These are phyloP conservation scores for Myriosclerotinia duriaeana DNA, from an alignment of 2,329 filamentous ascomycete genomes.

Conservation along the genomic window DNA sequence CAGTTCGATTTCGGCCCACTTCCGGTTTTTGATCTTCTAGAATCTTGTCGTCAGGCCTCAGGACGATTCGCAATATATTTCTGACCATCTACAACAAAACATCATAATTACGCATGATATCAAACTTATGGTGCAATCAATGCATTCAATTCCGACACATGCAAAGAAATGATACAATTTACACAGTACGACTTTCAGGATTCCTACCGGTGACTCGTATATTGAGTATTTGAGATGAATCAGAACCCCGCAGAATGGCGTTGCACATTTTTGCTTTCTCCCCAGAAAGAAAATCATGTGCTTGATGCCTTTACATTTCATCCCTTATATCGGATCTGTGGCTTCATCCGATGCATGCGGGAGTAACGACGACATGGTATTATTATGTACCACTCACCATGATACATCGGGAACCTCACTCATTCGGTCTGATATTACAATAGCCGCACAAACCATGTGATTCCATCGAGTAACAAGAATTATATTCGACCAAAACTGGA, in stretches of 20 bases:
- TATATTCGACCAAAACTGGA: neutral
- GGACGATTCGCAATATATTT: constrained; percentile 12
- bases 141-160: neutral
- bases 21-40: constrained; percentile 1
- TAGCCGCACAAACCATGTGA: constrained; percentile 2
- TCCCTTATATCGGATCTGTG: neutral
- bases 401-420: neutral
- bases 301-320: neutral
- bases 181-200: neutral
- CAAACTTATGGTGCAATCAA: constrained; percentile 2
- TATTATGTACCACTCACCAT: neutral
- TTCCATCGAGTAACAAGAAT: constrained; percentile 12
- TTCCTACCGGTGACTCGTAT: neutral
- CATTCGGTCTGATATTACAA: neutral
- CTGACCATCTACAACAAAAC: neutral
- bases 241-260: constrained; percentile 3
- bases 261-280: constrained; percentile 11
- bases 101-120: neutral
- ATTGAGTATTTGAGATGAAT: neutral
- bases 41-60: neutral
- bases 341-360: neutral
- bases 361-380: neutral
- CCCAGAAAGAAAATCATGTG: constrained; percentile 20
- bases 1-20: constrained; percentile 2
- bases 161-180: constrained; percentile 9